A percentile compares a stretch with the other conserved stretches of the same genome.
These are phyloP conservation scores for Candida pseudoglaebosa DNA, from an alignment of 805 yeast genomes.

Conservation along the genomic window DNA sequence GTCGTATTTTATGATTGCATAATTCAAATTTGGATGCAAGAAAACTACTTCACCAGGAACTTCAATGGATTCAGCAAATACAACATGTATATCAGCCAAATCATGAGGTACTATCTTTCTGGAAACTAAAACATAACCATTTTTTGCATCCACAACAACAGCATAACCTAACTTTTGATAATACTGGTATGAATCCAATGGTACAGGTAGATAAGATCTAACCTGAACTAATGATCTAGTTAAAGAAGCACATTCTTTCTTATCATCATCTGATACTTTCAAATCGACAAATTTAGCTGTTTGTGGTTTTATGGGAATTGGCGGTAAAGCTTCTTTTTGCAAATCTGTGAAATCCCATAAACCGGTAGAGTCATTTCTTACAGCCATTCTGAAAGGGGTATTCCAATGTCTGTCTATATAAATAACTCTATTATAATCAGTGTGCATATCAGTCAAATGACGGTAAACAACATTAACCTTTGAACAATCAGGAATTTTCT, in stretches of 20 bases:
- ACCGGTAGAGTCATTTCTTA: constrained; percentile 53
- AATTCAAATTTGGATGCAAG: constrained; percentile 83
- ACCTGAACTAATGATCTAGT: constrained; percentile 72
- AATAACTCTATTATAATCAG: constrained; percentile 61
- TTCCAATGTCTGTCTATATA: constrained; percentile 86
- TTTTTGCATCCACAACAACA: constrained; percentile 72
- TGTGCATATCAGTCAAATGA: constrained; percentile 77
- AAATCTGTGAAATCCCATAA: constrained; percentile 51
- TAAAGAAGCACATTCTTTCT: constrained; percentile 49
- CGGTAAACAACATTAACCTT: constrained; percentile 69
- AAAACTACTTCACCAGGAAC: constrained; percentile 79
- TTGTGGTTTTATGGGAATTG: constrained; percentile 49
- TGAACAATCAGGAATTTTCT: constrained; percentile 67
- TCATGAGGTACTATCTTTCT: constrained; percentile 82
- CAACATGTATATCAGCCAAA: constrained; percentile 65
- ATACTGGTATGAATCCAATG: constrained; percentile 71
- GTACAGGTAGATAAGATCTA: constrained; percentile 57
- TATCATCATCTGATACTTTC: constrained; percentile 48
- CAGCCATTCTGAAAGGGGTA: constrained; percentile 63
- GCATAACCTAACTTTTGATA: constrained; percentile 67
- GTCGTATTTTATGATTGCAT: constrained; percentile 79
- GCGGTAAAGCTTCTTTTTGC: constrained; percentile 61
- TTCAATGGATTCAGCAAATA: constrained; percentile 81
- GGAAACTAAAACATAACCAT: constrained; percentile 77
- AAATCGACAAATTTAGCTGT: constrained; percentile 68